phyloP scores from a whole-genome alignment of 441 rosid genomes.

The Gossypium davidsonii region DNA sequence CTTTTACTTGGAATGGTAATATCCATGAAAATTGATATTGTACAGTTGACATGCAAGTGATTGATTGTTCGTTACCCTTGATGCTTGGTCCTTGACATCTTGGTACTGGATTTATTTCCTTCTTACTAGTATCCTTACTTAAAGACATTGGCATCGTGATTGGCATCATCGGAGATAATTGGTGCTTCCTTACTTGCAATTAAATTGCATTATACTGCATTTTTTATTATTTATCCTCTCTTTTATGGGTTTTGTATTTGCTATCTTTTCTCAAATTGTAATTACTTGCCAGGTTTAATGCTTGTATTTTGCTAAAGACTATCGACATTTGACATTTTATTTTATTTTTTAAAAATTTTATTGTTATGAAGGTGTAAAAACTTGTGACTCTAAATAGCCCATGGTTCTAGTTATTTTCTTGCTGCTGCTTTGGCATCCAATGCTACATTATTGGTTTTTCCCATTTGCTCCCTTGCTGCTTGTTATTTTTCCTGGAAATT shows the following conservation, averaged over 20 bases:
- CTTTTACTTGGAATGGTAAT: not conserved
- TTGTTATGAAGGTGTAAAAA: not conserved
- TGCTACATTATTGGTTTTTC: not conserved
- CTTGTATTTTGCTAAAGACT: not conserved
- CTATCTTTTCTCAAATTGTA: not conserved
- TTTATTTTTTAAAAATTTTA: not conserved
- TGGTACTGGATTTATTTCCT: not conserved
- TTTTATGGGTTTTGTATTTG: not conserved
- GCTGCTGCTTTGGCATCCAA: not conserved
- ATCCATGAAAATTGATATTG: not conserved
- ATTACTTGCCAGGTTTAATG: not conserved
- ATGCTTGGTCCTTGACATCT: not conserved
- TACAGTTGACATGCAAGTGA: not conserved
- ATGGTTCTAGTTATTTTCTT: not conserved
- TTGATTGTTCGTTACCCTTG: not conserved
- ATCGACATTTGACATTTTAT: not conserved
- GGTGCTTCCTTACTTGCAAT: slow-evolving; percentile 3
- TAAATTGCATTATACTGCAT: not conserved
- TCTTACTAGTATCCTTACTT: not conserved
- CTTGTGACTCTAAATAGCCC: not conserved
- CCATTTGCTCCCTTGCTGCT: not conserved
- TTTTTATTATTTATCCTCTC: not conserved
- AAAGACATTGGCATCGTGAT: not conserved
- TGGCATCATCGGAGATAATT: not conserved
- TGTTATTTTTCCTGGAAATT: not conserved